Conservation (phyloP, 371 early-diverging fungal genomes). For the Polyrhizophydium stewartii region DNA sequence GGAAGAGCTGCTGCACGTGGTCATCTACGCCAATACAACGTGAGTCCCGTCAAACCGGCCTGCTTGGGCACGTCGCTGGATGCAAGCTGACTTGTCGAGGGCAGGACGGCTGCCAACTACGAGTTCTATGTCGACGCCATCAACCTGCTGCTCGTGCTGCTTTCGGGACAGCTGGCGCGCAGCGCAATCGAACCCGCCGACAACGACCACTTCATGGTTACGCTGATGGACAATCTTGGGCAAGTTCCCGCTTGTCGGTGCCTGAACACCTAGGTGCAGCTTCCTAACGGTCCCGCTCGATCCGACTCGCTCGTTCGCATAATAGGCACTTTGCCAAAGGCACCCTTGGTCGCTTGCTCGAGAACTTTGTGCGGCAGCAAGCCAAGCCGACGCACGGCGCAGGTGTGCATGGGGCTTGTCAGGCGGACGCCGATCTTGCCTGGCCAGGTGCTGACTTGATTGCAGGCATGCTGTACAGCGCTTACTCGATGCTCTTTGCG, state of each 20-base stretch:
- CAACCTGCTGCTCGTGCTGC: constrained; percentile 58
- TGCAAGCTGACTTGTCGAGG: not conserved
- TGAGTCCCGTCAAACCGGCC: too few relatives aligned
- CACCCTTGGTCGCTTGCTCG: constrained; percentile 50
- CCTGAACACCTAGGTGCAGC: too few relatives aligned
- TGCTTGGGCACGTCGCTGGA: too few relatives aligned
- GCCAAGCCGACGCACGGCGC: constrained; percentile 53
- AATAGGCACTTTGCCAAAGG: constrained; percentile 54
- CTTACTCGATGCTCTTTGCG: constrained; percentile 65
- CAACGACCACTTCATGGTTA: constrained; percentile 59
- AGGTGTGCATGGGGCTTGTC: too few relatives aligned
- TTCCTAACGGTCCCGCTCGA: too few relatives aligned
- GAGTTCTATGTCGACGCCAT: constrained; percentile 68
- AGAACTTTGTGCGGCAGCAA: constrained; percentile 61
- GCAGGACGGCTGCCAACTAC: constrained; percentile 54
- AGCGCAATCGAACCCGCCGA: constrained; percentile 32
- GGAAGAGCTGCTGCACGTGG: constrained; percentile 50
- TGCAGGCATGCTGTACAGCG: constrained; percentile 59
- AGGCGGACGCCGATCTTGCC: too few relatives aligned
- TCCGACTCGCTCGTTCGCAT: not conserved
- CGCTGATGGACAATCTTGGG: constrained; percentile 53
- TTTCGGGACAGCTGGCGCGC: constrained; percentile 63
- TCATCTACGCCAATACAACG: constrained; percentile 62
- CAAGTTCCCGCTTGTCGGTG: constrained; percentile 9
- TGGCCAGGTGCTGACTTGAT: not conserved